Percentiles rank a stretch among this genome's conserved stretches.
Evolutionary conservation across 768 basidiomycete genomes (phyloP).

Genomic region (Tubosaeta sp.): DNA sequence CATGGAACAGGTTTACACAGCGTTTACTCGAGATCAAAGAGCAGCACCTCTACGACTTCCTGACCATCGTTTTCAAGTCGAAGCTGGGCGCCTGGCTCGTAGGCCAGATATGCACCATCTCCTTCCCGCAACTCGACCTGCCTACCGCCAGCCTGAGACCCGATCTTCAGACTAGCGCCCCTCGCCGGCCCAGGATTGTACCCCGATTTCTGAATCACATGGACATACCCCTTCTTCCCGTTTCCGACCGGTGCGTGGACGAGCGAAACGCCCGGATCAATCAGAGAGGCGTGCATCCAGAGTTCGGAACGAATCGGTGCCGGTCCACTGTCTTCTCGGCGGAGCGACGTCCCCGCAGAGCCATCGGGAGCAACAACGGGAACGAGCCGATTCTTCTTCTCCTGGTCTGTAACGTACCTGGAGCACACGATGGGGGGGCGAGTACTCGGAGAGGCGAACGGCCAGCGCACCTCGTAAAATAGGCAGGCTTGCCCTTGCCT

Average conservation of each 20-base stretch:
- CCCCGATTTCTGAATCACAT: conserved; percentile 81
- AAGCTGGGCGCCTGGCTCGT: conserved; percentile 33
- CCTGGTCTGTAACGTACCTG: conserved; percentile 73
- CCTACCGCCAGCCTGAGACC: conserved; percentile 34
- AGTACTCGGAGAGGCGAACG: background rate
- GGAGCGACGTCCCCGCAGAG: conserved; percentile 50
- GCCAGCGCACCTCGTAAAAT: conserved; percentile 64
- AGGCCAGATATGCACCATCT: conserved; percentile 75
- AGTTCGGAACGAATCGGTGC: conserved; percentile 74
- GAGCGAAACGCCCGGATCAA: conserved; percentile 54
- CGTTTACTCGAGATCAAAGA: conserved; percentile 71
- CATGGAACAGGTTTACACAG: background rate
- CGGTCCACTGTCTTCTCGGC: conserved; percentile 70
- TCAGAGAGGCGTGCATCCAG: conserved; percentile 69
- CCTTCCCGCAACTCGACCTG: conserved; percentile 71
- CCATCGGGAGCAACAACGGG: conserved; percentile 73
- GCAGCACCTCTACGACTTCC: conserved; percentile 62
- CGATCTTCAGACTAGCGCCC: conserved; percentile 58
- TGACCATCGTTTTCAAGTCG: conserved; percentile 63
- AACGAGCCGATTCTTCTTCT: conserved; percentile 72
- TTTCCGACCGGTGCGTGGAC: conserved; percentile 42
- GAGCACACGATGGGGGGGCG: background rate
- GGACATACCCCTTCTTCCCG: conserved; percentile 71
- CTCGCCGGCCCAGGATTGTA: conserved; percentile 57
- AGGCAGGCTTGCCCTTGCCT: conserved; percentile 50